Percentiles rank a stretch among this genome's conserved stretches.
Conservation (phyloP, 2,329 filamentous ascomycete genomes). For the Ramichloridium luteum region DNA sequence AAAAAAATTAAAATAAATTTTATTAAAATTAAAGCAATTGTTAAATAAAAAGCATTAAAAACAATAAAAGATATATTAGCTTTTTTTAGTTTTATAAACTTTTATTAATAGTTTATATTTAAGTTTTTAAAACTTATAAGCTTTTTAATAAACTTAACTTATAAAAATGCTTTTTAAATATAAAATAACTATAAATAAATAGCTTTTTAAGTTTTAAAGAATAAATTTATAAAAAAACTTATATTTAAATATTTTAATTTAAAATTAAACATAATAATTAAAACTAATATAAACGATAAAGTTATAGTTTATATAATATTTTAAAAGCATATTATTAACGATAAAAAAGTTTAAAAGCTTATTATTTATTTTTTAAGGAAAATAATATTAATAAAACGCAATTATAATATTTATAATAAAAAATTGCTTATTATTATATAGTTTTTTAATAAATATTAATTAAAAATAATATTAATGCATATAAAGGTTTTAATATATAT, state of each 20-base stretch:
- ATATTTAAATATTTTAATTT: constrained; percentile 1
- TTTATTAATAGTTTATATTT: constrained; percentile 14
- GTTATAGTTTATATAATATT: constrained; percentile 2
- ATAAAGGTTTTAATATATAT: no score
- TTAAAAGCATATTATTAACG: neutral
- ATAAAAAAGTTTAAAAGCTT: neutral
- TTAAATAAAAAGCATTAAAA: constrained; percentile 7
- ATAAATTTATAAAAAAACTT: neutral
- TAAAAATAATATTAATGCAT: constrained; percentile 1
- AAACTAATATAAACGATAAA: neutral
- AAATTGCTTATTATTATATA: constrained; percentile 2
- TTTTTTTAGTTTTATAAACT: constrained; percentile 14
- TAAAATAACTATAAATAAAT: constrained; percentile 3
- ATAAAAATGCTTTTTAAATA: constrained; percentile 7
- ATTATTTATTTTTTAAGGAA: constrained; percentile 3
- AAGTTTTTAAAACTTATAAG: constrained; percentile 6
- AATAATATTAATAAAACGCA: neutral
- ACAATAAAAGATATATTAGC: constrained; percentile 10
- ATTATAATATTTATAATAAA: constrained; percentile 3
- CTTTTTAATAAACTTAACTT: constrained; percentile 2
- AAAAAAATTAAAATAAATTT: constrained; percentile 9
- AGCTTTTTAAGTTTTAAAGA: neutral
- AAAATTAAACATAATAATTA: neutral
- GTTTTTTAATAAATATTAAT: constrained; percentile 1
- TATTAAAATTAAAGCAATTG: constrained; percentile 7